phyloP scores from a whole-genome alignment of 805 yeast species.

The Suhomyces vadensis region DNA sequence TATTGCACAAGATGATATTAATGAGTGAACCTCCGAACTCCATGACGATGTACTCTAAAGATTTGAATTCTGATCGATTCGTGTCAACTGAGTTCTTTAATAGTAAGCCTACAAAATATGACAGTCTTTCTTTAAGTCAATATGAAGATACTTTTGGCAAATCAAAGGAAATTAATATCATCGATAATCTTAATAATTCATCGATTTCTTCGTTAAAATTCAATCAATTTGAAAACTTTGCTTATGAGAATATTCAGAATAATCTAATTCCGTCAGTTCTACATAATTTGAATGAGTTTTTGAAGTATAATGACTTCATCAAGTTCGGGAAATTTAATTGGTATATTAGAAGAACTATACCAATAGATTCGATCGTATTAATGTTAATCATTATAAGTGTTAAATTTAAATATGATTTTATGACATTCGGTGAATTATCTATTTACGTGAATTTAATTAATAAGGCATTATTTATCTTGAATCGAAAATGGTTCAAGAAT shows the following conservation, averaged over 20 bases:
- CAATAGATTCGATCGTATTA: conserved; percentile 57
- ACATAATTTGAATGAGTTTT: conserved; percentile 57
- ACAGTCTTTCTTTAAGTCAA: conserved; percentile 30
- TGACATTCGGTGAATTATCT: conserved; percentile 37
- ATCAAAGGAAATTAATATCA: conserved; percentile 39
- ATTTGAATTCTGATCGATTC: too few relatives aligned
- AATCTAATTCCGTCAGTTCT: conserved; percentile 57
- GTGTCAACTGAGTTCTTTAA: not conserved
- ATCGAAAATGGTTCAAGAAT: conserved; percentile 47
- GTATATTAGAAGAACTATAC: conserved; percentile 62
- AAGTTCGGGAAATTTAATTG: conserved; percentile 57
- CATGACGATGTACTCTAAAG: not conserved
- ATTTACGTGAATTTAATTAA: conserved; percentile 42
- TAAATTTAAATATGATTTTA: conserved; percentile 47
- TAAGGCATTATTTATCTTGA: conserved; percentile 43
- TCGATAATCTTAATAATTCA: conserved; percentile 37
- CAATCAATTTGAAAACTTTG: conserved; percentile 41
- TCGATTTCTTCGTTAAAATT: conserved; percentile 38
- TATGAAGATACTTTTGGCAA: conserved; percentile 44
- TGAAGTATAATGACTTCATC: conserved; percentile 52
- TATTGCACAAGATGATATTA: conserved; percentile 44
- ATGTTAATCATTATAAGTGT: conserved; percentile 53
- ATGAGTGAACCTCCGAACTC: conserved; percentile 25
- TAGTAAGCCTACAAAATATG: not conserved
- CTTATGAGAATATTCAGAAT: conserved; percentile 52